These are phyloP conservation scores for Flueggea neowawraea DNA, from an alignment of 441 rosid genomes.

Conservation along the genomic window DNA sequence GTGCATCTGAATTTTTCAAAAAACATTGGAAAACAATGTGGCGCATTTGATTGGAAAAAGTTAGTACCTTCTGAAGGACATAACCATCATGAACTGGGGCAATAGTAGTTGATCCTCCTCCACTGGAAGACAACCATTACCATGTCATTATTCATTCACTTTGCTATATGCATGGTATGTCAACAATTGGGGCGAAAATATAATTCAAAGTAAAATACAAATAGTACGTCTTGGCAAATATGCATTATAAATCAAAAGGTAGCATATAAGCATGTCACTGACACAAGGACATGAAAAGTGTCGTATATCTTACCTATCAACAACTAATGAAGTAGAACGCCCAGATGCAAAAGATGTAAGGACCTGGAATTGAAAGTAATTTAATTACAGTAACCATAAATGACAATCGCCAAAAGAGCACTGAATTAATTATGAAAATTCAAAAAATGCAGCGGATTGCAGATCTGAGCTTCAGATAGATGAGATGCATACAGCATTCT, in stretches of 20 bases:
- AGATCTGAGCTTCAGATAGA: conserved; percentile 1
- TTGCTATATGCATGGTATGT: too few relatives aligned
- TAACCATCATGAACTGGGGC: conserved; percentile 99
- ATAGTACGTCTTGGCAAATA: too few relatives aligned
- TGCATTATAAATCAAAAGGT: too few relatives aligned
- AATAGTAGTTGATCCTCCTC: conserved; percentile 98
- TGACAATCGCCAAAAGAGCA: neutral
- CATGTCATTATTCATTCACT: neutral
- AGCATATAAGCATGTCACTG: neutral
- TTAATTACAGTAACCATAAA: conserved; percentile 14
- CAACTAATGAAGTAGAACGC: conserved; percentile 96
- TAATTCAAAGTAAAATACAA: too few relatives aligned
- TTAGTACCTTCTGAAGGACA: conserved; percentile 93
- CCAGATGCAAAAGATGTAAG: conserved; percentile 99
- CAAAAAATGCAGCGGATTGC: neutral
- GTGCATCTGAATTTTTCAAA: too few relatives aligned
- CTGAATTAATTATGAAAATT: neutral
- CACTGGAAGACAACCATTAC: conserved; percentile 41
- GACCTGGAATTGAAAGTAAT: conserved; percentile 55
- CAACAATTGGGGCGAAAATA: too few relatives aligned
- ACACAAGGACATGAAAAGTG: neutral
- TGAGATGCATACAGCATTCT: conserved; percentile 78
- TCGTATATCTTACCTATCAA: conserved; percentile 63
- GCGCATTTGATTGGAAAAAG: neutral
- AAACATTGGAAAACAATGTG: too few relatives aligned